Evolutionary conservation across 2,329 filamentous ascomycete genomes (phyloP), one percentile per base, ranked within the genome.

Genomic region (Apiospora marii): DNA sequence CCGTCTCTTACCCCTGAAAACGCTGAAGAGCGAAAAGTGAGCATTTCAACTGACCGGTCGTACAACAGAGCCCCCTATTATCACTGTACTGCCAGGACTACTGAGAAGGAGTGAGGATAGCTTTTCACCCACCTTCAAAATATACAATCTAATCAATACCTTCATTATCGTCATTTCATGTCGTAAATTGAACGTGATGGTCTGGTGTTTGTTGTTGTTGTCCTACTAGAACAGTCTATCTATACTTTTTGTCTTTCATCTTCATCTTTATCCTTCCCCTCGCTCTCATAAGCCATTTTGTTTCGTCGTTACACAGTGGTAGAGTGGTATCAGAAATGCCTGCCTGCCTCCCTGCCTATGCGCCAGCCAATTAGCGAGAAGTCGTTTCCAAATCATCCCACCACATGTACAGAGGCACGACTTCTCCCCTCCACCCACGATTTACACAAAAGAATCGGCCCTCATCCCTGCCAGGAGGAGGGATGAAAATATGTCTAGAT

Each of bases 11-110:
- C 22, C 71, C 7, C 73, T 72, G 46, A 49, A 48, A 7, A 10
- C 8, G 19, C 37, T 14, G 30, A 10, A 13, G 70, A 44, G 12
- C 6, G 8, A n/a, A 37, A 19, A 13, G 10, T 13, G 19, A n/a
- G 30, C 48, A 44, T 3, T 0, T 7, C 44, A 19, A 48, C 70
- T 70, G 24, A 70, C 71, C 72, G 12, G 68, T 64, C 30, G 44
- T 30, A 44, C 30, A 48, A 1, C 71, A 82, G 80, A 79, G 76
- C 37, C 79, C 79, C n/a, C 71, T 82, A 4, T 24, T 81, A 34
- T 79, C 79, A 1, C 72, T 81, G 16, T 81, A 80, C 71, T 79
- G 77, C 71, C 76, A 79, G 61, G 75, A 77, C 46, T 73, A 70
- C 46, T 61, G 51, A 46, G 61, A n/a, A 24, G 34, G 16, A 19